A percentile compares a stretch with the other conserved stretches of the same genome.
These are phyloP conservation scores for Entelexis paramagnoliae DNA, from an alignment of 1,139 yeast genomes.

Conservation along the genomic window DNA sequence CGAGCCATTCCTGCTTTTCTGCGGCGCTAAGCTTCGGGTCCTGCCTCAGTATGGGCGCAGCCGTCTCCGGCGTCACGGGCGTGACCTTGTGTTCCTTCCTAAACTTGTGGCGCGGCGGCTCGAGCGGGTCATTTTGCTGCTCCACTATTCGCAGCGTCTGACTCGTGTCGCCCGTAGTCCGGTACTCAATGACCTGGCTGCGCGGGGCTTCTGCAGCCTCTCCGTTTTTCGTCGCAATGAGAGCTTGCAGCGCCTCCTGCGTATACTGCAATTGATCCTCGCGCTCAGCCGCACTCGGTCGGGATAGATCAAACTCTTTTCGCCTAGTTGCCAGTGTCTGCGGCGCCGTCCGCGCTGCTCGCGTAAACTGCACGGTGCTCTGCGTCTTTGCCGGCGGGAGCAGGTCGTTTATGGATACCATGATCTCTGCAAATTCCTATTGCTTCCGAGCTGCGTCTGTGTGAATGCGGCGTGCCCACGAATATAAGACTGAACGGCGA, in stretches of 20 bases:
- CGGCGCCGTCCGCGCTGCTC: neutral
- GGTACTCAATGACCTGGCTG: neutral
- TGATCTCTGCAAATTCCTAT: too few relatives aligned
- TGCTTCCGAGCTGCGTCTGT: too few relatives aligned
- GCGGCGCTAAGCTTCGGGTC: slow-evolving; percentile 57
- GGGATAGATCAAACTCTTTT: neutral
- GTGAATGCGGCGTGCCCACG: too few relatives aligned
- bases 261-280: slow-evolving; percentile 2
- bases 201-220: neutral
- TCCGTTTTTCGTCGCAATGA: slow-evolving; percentile 6
- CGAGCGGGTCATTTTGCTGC: slow-evolving; percentile 67
- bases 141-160: slow-evolving; percentile 45
- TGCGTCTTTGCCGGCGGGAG: neutral
- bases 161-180: neutral
- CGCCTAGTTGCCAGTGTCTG: neutral
- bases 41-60: slow-evolving; percentile 43
- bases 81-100: slow-evolving; percentile 60
- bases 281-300: slow-evolving; percentile 5
- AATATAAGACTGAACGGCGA: too few relatives aligned
- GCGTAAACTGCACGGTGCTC: neutral
- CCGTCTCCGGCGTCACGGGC: slow-evolving; percentile 38
- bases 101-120: slow-evolving; percentile 69
- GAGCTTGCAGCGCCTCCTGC: slow-evolving; percentile 5
- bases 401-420: slow-evolving; percentile 1
- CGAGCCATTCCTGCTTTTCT: slow-evolving; percentile 73